Percentiles rank a stretch among this genome's conserved stretches.
Conservation (phyloP, 768 basidiomycete species). For the Ramaria rubella region DNA sequence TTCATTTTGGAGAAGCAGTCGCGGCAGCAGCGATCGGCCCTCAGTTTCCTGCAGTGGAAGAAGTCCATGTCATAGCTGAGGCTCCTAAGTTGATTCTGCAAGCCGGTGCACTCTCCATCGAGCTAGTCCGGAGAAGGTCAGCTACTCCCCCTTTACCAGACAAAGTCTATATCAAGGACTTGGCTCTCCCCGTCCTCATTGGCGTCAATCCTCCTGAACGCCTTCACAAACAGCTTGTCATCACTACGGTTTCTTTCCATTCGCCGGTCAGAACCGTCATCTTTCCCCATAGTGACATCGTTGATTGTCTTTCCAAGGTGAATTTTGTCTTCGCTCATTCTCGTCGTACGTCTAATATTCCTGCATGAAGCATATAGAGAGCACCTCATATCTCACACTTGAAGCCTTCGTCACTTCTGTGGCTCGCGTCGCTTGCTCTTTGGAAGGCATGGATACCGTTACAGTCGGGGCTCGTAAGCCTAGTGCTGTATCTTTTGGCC, state of each 20-base stretch:
- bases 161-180: conserved; percentile 35
- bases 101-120: conserved; percentile 37
- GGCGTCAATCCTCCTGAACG: conserved; percentile 70
- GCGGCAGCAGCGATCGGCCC: conserved; percentile 32
- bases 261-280: conserved; percentile 17
- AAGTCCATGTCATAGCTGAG: conserved; percentile 37
- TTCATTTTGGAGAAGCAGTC: conserved; percentile 32
- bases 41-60: conserved; percentile 30
- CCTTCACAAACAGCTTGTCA: conserved; percentile 53
- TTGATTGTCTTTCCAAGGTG: conserved; percentile 25
- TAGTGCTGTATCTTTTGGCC: conserved; percentile 61
- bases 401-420: conserved; percentile 51
- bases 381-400: conserved; percentile 49
- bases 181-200: conserved; percentile 51
- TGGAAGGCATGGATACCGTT: conserved; percentile 33
- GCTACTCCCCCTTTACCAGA: neutral
- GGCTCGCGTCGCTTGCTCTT: conserved; percentile 33
- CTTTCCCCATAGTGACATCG: conserved; percentile 27
- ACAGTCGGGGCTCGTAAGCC: conserved; percentile 61
- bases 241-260: conserved; percentile 44
- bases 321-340: conserved; percentile 18
- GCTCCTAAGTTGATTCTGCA: conserved; percentile 48
- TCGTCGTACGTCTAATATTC: neutral
- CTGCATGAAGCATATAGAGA: conserved; percentile 38
- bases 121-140: conserved; percentile 23